Base-by-base conservation (phyloP, 768 basidiomycete species). In the Harrya chromipes region DNA sequence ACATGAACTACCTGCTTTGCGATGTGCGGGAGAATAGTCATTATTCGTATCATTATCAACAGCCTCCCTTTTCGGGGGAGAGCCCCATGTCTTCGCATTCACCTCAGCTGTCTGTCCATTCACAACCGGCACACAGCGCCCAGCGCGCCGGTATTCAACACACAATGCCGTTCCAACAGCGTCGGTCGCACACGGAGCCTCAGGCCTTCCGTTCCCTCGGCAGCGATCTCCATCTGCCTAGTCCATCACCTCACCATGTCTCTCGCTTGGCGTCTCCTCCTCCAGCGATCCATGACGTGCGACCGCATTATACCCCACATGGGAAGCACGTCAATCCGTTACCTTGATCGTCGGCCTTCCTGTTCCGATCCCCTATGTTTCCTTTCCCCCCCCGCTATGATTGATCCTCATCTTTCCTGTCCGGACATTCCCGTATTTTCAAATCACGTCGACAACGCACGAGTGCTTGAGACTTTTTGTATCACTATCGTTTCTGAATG, bases 121-220 rank as follows among this genome's bases (percentile, higher is more conserved):
- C 70, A 26, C 65, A 70, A 37, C 55, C 64, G 29, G 53, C 64
- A 45, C 68, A 62, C 47, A 56, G 50, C 34, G 63, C 74, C 33
- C 65, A 66, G 43, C 73, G 74, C 43, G 59, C 69, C 26, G 65
- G 64, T 35, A 66, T 75, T 29, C 72, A 73, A 7, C 75, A 80
- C 46, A 61, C 77, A 36, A 56, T 78, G 49, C 68, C 78, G 13
- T 84, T 77, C 60, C 73, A 75, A 35, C 81, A 80, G 55, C 75
- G 82, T 52, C 76, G 84, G 43, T 73, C 82, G 34, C 69, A 78
- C 43, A 80, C 79, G 26, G 83, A 84, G 40, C 74, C 82, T 20
- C 80, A 79, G 55, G 73, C 72, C 16, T 81, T 74, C 63, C 70
- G 68, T 48, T 68, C 78, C 33, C 67, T 77, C 43, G 71, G 70